Base-by-base conservation (phyloP, 305 asterid genomes). In the Ruellia speciosa region DNA sequence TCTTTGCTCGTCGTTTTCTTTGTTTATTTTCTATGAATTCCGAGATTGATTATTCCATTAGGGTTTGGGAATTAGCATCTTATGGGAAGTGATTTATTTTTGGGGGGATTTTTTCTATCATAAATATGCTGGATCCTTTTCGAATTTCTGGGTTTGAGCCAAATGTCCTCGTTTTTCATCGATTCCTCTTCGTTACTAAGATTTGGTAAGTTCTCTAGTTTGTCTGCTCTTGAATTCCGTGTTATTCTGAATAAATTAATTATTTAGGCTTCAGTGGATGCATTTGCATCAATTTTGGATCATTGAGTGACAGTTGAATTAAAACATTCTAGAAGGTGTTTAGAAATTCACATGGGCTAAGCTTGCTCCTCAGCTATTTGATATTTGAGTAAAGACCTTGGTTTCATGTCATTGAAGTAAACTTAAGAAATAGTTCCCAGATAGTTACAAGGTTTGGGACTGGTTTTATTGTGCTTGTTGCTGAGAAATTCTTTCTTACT, bases 31-130 rank as follows among this genome's bases (percentile, higher is more conserved):
- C 10, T 48, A 20, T 34, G 45, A 3, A 19, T 49, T 53, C 49
- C 24, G 59, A 52, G 60, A 37, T 37, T 57, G 63, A 37, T 47
- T 57, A 58, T n/a, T 53, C 49, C 52, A 43, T 63, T 19, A 24
- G 35, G 35, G 35, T 65, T 18, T 56, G 53, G 40, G 28, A 43
- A 16, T 35, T 50, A 35, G 14, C 52, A 45, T 43, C 62, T 66
- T 18, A 8, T n/a, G 56, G 31, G 18, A 46, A 47, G 17, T 37
- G 49, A n/a, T 43, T 43, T 15, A 43, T 4, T 43, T 43, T 6
- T 6, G 9, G 9, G 41, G 41, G 9, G 1, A 3, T 43, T 43
- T 43, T 43, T 43, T 1, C 16, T 43, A 13, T 4, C 0, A n/a
- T 12, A n/a, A 2, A 2, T n/a, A 13, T 12, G 3, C 15, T n/a